Conservation (phyloP, 345 rosid genomes). For the Turnera subulata region DNA sequence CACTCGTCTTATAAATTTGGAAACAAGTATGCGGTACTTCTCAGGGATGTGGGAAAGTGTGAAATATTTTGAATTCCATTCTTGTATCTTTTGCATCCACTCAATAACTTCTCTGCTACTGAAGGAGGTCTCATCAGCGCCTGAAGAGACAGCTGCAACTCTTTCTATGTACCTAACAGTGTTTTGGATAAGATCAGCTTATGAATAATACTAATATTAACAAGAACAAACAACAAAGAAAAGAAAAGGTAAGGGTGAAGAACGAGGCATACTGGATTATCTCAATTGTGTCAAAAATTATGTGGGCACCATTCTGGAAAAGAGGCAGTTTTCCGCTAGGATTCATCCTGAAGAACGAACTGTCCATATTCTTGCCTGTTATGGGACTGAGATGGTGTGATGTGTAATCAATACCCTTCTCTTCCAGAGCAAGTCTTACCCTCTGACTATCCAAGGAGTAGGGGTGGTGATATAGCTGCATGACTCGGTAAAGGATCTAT, state of each 20-base stretch:
- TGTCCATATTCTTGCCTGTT: conserved; percentile 72
- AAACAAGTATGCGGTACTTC: conserved; percentile 32
- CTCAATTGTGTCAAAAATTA: conserved; percentile 70
- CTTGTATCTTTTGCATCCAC: conserved; percentile 70
- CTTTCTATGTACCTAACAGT: conserved; percentile 65
- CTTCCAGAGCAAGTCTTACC: conserved; percentile 84
- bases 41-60: conserved; percentile 63
- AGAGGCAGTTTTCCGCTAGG: conserved; percentile 68
- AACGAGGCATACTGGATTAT: conserved; percentile 63
- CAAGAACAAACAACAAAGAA: no score
- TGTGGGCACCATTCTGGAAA: conserved; percentile 72
- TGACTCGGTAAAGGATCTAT: conserved; percentile 14
- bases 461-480: conserved; percentile 97
- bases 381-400: conserved; percentile 82
- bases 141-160: conserved; percentile 60
- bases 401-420: conserved; percentile 86
- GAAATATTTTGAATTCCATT: conserved; percentile 70
- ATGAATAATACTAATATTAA: no score
- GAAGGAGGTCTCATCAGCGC: conserved; percentile 26
- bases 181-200: no score
- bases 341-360: conserved; percentile 80
- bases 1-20: conserved; percentile 75
- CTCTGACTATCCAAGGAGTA: conserved; percentile 82
- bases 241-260: conserved; percentile 4
- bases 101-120: conserved; percentile 42